Base-by-base conservation (phyloP, 1,139 yeast species). In the Sugiyamaella sp. region DNA sequence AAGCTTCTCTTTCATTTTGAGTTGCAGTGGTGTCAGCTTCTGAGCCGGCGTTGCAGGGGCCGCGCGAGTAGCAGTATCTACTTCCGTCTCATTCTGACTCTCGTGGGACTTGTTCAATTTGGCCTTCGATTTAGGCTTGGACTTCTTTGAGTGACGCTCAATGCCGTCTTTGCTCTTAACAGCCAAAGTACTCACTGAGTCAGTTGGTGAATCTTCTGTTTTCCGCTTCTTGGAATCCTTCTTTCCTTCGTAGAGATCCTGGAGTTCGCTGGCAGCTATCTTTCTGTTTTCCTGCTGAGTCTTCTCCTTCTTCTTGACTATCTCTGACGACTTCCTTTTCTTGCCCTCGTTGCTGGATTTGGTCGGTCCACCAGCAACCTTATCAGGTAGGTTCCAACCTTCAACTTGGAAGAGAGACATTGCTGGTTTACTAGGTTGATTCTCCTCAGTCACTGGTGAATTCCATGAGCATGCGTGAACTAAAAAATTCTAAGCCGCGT, bases 1-100 rank as follows among this genome's bases (percentile, higher is more conserved):
- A 46, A 93, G 79, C 69, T 93, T 93, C 48, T 89, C 90, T 84
- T 89, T 82, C 98, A 93, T 93, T 67, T 93, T 95, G 64, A 87
- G 89, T 70, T 95, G 99, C 60, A 95, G 74, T 14, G 97, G 96
- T 0, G 98, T 91, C 51, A 93, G 74, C 54, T 85, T 85, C 1
- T 22, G 32, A 22, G 32, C 22, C 6, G 45, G 9, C 19, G n/a
- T 12, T n/a, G 32, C 8, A 12, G 32, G 33, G 8, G 41, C 8
- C 17, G 14, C 19, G 17, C 27, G 4, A 20, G 37, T 4, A 14
- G 40, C 22, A 16, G 48, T 12, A 4, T 3, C 29, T n/a, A 40
- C 6, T 2, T 39, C 38, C 17, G 10, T 25, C 8, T 21, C 22
- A 24, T 39, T 1, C 5, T 12, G 27, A 5, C 24, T 8, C 19